phyloP scores from a whole-genome alignment of 2,329 filamentous ascomycete species.

The Paraconiothyrium sp. region DNA sequence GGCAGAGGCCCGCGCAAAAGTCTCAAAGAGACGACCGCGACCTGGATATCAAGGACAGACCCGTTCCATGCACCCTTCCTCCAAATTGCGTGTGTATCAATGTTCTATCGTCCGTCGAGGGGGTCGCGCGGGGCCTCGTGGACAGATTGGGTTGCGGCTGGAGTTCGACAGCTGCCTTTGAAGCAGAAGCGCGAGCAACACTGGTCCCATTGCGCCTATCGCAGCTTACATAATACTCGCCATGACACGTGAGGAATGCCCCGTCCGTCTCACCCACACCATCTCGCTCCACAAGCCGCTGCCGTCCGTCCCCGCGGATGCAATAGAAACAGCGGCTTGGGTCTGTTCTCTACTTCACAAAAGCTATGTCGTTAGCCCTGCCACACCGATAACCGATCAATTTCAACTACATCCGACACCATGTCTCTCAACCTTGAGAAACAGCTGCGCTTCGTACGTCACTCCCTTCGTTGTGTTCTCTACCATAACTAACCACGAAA shows the following conservation, averaged over 20 bases:
- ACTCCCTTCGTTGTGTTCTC: constrained; percentile 15
- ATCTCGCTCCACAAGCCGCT: constrained; percentile 28
- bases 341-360: constrained; percentile 15
- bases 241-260: constrained; percentile 28
- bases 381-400: constrained; percentile 27
- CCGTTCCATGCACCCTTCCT: constrained; percentile 39
- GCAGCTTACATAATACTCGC: constrained; percentile 12
- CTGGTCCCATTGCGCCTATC: background rate
- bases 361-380: constrained; percentile 40
- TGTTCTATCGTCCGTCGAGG: constrained; percentile 23
- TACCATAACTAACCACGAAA: constrained; percentile 17
- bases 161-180: constrained; percentile 8
- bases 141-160: constrained; percentile 15
- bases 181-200: constrained; percentile 5
- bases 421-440: constrained; percentile 79
- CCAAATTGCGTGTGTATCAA: constrained; percentile 27
- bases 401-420: constrained; percentile 42
- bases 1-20: constrained; percentile 23
- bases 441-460: constrained; percentile 81
- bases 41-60: constrained; percentile 31
- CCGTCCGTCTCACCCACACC: constrained; percentile 40
- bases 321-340: constrained; percentile 12
- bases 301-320: constrained; percentile 26
- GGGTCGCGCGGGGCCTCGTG: constrained; percentile 13
- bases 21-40: constrained; percentile 41